Evolutionary conservation across 2,329 filamentous ascomycete species (phyloP).

Genomic region (Beauveria australis): DNA sequence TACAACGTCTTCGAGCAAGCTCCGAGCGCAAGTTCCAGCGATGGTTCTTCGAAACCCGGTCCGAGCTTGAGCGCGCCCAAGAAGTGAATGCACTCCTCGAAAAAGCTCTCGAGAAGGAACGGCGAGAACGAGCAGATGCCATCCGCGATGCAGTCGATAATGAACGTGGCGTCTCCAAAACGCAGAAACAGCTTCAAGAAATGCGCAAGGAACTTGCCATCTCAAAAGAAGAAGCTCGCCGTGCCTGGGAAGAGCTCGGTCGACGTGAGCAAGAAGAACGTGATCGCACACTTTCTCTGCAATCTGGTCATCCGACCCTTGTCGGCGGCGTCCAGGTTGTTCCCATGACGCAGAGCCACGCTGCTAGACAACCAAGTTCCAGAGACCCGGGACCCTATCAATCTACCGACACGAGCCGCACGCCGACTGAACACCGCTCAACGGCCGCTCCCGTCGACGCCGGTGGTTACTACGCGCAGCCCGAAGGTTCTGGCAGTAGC

Average conservation of each 20-base stretch:
- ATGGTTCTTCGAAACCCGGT: slow-evolving; percentile 94
- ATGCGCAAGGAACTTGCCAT: slow-evolving; percentile 91
- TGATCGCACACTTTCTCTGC: slow-evolving; percentile 74
- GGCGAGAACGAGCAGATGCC: slow-evolving; percentile 59
- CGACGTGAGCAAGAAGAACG: slow-evolving; percentile 88
- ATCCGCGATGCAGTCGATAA: slow-evolving; percentile 57
- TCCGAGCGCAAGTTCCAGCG: slow-evolving; percentile 97
- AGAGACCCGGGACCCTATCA: slow-evolving; percentile 27
- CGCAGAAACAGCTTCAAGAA: slow-evolving; percentile 73
- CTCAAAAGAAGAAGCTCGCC: slow-evolving; percentile 88
- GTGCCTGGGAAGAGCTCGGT: slow-evolving; percentile 95
- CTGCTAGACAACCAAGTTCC: slow-evolving; percentile 43
- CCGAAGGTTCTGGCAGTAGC: slow-evolving; percentile 11
- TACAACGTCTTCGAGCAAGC: slow-evolving; percentile 86
- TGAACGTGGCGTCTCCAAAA: slow-evolving; percentile 63
- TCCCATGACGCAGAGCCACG: slow-evolving; percentile 71
- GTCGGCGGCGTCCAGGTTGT: slow-evolving; percentile 93
- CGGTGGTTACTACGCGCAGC: background rate
- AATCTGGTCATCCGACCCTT: slow-evolving; percentile 78
- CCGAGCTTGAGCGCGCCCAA: slow-evolving; percentile 76
- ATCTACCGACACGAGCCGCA: slow-evolving; percentile 16
- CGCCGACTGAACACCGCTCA: slow-evolving; percentile 1
- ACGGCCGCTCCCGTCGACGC: background rate
- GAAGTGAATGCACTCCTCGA: slow-evolving; percentile 80
- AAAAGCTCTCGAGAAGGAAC: slow-evolving; percentile 64